phyloP scores from a whole-genome alignment of 345 rosid genomes.

The Anacardium occidentale region DNA sequence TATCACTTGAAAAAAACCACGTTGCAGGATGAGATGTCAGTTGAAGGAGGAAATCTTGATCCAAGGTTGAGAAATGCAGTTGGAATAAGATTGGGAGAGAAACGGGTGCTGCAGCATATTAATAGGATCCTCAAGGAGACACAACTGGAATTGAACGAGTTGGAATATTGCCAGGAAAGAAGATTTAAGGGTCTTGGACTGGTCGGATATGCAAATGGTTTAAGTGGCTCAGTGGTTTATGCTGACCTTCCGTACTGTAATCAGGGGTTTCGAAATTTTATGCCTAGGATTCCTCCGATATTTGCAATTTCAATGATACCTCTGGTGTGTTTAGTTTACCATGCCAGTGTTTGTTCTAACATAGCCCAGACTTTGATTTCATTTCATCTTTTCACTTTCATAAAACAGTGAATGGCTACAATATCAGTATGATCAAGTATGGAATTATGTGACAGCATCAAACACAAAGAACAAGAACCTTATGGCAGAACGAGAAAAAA shows the following conservation, averaged over 20 bases:
- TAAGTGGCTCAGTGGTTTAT: not conserved
- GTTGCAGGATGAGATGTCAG: conserved; percentile 68
- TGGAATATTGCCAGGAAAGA: conserved; percentile 91
- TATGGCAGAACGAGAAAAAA: conserved; percentile 8
- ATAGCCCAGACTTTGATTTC: too few relatives aligned
- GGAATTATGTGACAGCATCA: conserved; percentile 20
- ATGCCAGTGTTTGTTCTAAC: too few relatives aligned
- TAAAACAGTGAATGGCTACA: conserved; percentile 15
- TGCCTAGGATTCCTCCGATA: conserved; percentile 1
- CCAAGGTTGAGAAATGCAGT: conserved; percentile 57
- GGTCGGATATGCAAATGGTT: conserved; percentile 48
- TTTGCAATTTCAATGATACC: too few relatives aligned
- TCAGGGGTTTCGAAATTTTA: not conserved
- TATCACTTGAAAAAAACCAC: too few relatives aligned
- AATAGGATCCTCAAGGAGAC: conserved; percentile 58
- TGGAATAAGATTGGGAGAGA: conserved; percentile 74
- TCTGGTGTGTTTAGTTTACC: too few relatives aligned
- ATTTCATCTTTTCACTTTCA: too few relatives aligned
- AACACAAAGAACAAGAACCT: conserved; percentile 19
- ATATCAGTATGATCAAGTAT: conserved; percentile 16
- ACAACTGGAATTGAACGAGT: conserved; percentile 59
- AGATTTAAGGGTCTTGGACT: conserved; percentile 87
- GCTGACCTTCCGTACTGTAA: too few relatives aligned
- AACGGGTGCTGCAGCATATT: conserved; percentile 77
- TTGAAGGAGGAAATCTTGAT: conserved; percentile 45